A percentile compares a stretch with the other conserved stretches of the same genome.
Evolutionary conservation across 2,329 filamentous ascomycete genomes (phyloP).

Genomic region (Dactylellina sp.): DNA sequence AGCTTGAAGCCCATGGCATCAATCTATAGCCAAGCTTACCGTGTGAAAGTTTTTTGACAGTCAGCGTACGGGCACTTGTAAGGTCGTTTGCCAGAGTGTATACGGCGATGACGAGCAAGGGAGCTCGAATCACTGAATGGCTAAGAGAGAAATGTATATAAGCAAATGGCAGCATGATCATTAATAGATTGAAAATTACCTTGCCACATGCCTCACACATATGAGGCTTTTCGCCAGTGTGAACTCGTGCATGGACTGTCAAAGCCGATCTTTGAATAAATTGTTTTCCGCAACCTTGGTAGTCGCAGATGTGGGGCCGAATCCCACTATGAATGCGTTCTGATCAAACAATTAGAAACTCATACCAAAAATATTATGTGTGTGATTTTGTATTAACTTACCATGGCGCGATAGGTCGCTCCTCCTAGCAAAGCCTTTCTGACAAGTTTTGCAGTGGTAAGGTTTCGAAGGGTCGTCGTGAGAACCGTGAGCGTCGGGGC

Average conservation of each 20-base stretch:
- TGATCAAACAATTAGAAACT: slow-evolving; percentile 63
- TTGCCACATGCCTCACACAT: slow-evolving; percentile 97
- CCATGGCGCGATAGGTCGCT: slow-evolving; percentile 96
- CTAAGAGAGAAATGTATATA: slow-evolving; percentile 66
- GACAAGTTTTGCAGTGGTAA: slow-evolving; percentile 89
- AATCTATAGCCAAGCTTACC: slow-evolving; percentile 47
- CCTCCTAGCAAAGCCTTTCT: slow-evolving; percentile 89
- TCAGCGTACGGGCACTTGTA: slow-evolving; percentile 98
- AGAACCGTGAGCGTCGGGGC: slow-evolving; percentile 66
- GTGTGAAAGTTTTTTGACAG: slow-evolving; percentile 97
- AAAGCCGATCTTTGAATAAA: slow-evolving; percentile 97
- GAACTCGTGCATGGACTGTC: slow-evolving; percentile 93
- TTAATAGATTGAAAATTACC: slow-evolving; percentile 68
- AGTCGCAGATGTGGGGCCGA: slow-evolving; percentile 91
- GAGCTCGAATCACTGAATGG: slow-evolving; percentile 97
- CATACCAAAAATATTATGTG: background rate
- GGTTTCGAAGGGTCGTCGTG: slow-evolving; percentile 71
- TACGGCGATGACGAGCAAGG: slow-evolving; percentile 89
- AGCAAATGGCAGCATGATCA: background rate
- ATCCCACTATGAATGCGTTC: slow-evolving; percentile 95
- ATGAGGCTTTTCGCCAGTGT: slow-evolving; percentile 98
- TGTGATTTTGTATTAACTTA: slow-evolving; percentile 67
- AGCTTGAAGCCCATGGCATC: background rate
- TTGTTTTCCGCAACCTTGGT: slow-evolving; percentile 87
- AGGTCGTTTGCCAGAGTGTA: slow-evolving; percentile 93